phyloP scores from a whole-genome alignment of 176 grass and related monocot genomes.

The Carex cristatella region DNA sequence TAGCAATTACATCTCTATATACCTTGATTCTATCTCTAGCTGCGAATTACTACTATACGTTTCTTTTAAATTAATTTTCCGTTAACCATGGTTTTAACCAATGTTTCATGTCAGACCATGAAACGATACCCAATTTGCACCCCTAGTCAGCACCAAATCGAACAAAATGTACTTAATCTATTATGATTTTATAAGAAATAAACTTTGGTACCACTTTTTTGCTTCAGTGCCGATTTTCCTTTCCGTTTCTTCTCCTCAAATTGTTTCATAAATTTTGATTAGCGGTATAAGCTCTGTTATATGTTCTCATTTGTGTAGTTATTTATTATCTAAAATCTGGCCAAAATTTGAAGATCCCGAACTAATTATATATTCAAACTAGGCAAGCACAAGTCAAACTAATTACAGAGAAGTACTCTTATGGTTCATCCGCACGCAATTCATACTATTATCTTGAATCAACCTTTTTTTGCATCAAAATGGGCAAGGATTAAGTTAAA shows the following conservation, averaged over 20 bases:
- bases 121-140: neutral
- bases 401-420: neutral
- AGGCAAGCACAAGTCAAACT: neutral
- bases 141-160: neutral
- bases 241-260: neutral
- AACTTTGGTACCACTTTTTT: neutral
- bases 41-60: neutral
- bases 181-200: neutral
- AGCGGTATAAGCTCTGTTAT: neutral
- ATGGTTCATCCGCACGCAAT: neutral
- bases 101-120: neutral
- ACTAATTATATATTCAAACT: neutral
- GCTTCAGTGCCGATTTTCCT: neutral
- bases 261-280: neutral
- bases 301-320: neutral
- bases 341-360: neutral
- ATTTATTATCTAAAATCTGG: neutral
- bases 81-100: neutral
- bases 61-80: neutral
- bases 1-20: constrained; percentile 26
- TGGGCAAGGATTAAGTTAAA: neutral
- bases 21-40: neutral
- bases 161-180: neutral
- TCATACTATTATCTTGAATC: constrained; percentile 3
- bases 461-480: constrained; percentile 7